A percentile compares a stretch with the other conserved stretches of the same genome.
Conservation (phyloP, 2,329 filamentous ascomycete species). For the Colletotrichum australisinense region DNA sequence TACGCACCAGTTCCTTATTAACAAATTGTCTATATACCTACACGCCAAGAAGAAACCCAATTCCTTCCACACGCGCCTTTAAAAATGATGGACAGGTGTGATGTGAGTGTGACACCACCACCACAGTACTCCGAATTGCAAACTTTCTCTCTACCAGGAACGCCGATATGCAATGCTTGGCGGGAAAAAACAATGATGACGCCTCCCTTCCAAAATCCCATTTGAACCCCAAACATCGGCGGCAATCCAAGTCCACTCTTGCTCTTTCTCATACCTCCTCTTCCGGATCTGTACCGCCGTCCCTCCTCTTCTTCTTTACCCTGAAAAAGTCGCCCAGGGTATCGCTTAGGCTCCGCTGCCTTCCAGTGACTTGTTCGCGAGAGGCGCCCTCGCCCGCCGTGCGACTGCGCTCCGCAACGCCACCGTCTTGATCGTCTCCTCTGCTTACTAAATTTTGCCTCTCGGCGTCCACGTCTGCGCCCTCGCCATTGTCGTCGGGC, state of each 20-base stretch:
- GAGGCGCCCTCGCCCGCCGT: constrained; percentile 28
- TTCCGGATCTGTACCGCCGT: constrained; percentile 37
- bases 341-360: constrained; percentile 55
- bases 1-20: background rate
- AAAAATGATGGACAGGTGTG: constrained; percentile 16
- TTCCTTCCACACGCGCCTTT: constrained; percentile 3
- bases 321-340: constrained; percentile 54
- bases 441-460: constrained; percentile 3
- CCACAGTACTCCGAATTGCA: background rate
- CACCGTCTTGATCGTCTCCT: constrained; percentile 1
- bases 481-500: constrained; percentile 56
- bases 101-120: constrained; percentile 5
- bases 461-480: constrained; percentile 37
- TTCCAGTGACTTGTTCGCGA: constrained; percentile 38
- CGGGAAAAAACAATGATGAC: background rate
- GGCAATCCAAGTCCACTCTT: too few relatives aligned
- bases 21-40: constrained; percentile 1
- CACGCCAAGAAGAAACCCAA: background rate
- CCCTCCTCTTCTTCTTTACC: constrained; percentile 45
- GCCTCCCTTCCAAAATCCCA: background rate
- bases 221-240: background rate
- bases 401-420: constrained; percentile 22
- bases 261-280: constrained; percentile 16
- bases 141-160: constrained; percentile 29
- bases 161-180: constrained; percentile 35